Percentiles rank a stretch among this genome's conserved stretches.
phyloP scores from a whole-genome alignment of 164 flowering plant genomes.

The Umbellularia californica region DNA sequence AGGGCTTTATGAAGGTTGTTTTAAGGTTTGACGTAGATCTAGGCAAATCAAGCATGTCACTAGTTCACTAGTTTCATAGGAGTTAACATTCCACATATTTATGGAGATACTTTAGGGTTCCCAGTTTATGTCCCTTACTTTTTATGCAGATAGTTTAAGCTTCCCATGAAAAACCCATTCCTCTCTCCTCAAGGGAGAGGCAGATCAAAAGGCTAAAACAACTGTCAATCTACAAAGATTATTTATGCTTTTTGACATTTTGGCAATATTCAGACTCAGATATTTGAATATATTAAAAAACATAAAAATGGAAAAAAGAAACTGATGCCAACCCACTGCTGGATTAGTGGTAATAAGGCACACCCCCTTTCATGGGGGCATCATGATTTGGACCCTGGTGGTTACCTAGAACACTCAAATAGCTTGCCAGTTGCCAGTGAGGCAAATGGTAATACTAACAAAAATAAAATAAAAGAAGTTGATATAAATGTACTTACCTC shows the following conservation, averaged over 20 bases:
- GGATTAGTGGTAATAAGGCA: too few relatives aligned
- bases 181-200: too few relatives aligned
- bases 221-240: not conserved
- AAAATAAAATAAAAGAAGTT: not conserved
- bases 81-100: not conserved
- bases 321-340: too few relatives aligned
- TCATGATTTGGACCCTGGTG: too few relatives aligned
- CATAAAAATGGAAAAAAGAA: too few relatives aligned
- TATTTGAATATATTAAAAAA: not conserved
- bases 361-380: too few relatives aligned
- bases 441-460: too few relatives aligned
- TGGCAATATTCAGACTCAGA: not conserved
- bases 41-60: not conserved
- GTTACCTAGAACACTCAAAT: too few relatives aligned
- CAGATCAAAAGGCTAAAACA: too few relatives aligned
- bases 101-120: not conserved
- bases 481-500: constrained; percentile 41
- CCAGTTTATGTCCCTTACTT: too few relatives aligned
- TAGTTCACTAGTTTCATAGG: not conserved
- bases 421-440: too few relatives aligned
- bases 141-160: not conserved
- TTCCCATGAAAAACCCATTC: not conserved
- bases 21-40: not conserved
- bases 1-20: not conserved
- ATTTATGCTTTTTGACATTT: not conserved